Percentiles rank a stretch among this genome's conserved stretches.
Evolutionary conservation across 2,329 filamentous ascomycete genomes (phyloP).

Genomic region (Teratosphaeria nubilosa): DNA sequence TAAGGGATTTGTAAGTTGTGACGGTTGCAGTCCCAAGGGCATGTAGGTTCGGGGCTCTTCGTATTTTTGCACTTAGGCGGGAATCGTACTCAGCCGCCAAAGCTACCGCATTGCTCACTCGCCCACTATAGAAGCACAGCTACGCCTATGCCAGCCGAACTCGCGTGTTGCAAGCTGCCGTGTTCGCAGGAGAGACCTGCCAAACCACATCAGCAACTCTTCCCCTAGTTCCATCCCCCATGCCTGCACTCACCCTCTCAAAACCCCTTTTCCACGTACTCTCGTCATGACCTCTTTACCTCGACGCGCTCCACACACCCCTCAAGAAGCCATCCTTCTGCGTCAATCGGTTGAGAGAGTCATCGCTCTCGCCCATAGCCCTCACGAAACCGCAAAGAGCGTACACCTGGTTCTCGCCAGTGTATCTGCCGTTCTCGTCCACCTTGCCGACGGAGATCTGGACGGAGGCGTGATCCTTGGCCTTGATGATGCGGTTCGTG

Average conservation of each 20-base stretch:
- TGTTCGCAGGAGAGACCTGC: background rate
- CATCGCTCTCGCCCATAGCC: conserved; percentile 95
- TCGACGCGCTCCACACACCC: conserved; percentile 78
- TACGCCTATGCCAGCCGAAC: background rate
- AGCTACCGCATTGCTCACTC: background rate
- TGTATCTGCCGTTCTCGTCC: conserved; percentile 95
- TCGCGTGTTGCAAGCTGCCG: background rate
- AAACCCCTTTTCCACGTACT: conserved; percentile 5
- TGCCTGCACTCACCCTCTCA: background rate
- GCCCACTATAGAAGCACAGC: background rate
- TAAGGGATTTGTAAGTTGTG: conserved; percentile 1
- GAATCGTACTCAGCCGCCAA: background rate
- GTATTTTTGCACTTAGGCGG: background rate
- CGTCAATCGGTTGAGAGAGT: conserved; percentile 87
- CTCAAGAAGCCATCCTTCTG: conserved; percentile 96
- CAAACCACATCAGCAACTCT: background rate
- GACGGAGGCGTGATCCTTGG: conserved; percentile 98
- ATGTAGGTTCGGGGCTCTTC: background rate
- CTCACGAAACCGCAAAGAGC: conserved; percentile 96
- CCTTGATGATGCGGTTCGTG: conserved; percentile 99
- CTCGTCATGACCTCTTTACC: conserved; percentile 31
- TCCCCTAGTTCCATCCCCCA: background rate
- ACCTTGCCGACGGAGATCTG: conserved; percentile 97
- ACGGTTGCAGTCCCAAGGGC: background rate
- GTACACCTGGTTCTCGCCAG: conserved; percentile 95